A percentile compares a stretch with the other conserved stretches of the same genome.
Conservation (phyloP, 129 eudicot species). For the carrot (Daucus carota) region DH1_v3.0 NC_030389.2:32824501-32825000, state of each 20-base stretch:
- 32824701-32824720: constrained; percentile 29
- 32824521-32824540: no score
- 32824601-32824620: constrained; percentile 63
- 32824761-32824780: constrained; percentile 42
- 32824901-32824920: constrained; percentile 80
- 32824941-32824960: constrained; percentile 80
- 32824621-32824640: constrained; percentile 76
- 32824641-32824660: constrained; percentile 69
- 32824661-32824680: constrained; percentile 50
- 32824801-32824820: constrained; percentile 24
- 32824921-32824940: constrained; percentile 85
- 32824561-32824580: constrained; percentile 7
- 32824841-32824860: constrained; percentile 70
- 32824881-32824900: constrained; percentile 37
- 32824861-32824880: constrained; percentile 62
- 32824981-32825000: constrained; percentile 81
- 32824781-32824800: constrained; percentile 36
- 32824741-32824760: constrained; percentile 50
- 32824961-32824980: constrained; percentile 83
- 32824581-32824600: no score
- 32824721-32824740: constrained; percentile 38
- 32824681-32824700: constrained; percentile 64
- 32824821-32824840: constrained; percentile 71
- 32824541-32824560: constrained; percentile 5
- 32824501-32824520: no score